phyloP scores from a whole-genome alignment of 2,329 filamentous ascomycete genomes.

The Helicocarpus griseus region DNA sequence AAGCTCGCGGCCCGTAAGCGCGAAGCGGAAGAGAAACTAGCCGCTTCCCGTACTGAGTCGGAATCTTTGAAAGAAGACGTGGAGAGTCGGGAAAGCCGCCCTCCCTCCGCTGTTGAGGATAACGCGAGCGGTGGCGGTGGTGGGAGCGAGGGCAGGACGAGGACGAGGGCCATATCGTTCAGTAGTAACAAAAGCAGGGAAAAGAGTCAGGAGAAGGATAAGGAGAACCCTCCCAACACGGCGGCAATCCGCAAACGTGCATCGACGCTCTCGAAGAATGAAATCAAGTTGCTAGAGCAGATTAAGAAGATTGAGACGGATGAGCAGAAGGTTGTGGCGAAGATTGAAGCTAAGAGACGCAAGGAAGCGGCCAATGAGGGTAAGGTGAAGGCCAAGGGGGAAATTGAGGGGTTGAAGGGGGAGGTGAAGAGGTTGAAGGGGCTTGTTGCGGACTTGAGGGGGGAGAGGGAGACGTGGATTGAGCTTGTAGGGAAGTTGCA shows the following conservation, averaged over 20 bases:
- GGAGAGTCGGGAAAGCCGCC: conserved; percentile 18
- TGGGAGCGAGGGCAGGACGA: not conserved
- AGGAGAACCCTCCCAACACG: conserved; percentile 18
- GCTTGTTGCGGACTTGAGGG: conserved; percentile 39
- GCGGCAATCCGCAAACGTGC: conserved; percentile 17
- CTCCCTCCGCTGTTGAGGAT: no score
- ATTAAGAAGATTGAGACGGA: conserved; percentile 34
- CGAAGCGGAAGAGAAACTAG: conserved; percentile 6
- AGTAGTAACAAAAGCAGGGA: not conserved
- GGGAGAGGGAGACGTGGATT: conserved; percentile 42
- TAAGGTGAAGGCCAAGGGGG: conserved; percentile 30
- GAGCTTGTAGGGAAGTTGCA: conserved; percentile 47
- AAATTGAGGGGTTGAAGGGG: conserved; percentile 39
- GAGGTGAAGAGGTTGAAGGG: conserved; percentile 38
- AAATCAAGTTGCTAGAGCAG: conserved; percentile 28
- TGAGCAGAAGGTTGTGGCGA: conserved; percentile 31
- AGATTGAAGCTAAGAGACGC: conserved; percentile 28
- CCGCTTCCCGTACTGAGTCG: not conserved
- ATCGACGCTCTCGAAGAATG: conserved; percentile 21
- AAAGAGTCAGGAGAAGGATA: conserved; percentile 11
- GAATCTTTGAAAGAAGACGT: not conserved
- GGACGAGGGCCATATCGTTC: not conserved
- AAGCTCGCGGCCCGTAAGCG: conserved; percentile 7
- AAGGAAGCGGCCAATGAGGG: conserved; percentile 36
- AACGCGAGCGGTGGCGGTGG: no score